Conservation (phyloP, 306 rosid species). For the Mimosa pudica region DNA sequence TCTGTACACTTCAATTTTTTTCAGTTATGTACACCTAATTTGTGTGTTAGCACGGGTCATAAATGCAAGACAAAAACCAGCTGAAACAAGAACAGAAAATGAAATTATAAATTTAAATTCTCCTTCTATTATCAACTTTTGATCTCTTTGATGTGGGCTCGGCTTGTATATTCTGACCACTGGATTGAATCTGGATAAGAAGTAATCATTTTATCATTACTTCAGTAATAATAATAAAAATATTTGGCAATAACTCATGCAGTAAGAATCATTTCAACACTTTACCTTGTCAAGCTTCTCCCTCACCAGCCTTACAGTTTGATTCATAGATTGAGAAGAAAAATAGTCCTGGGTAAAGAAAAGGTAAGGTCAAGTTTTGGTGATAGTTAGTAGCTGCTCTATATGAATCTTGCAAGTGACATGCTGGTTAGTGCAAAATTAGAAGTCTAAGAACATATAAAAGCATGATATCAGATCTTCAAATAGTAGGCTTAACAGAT, state of each 20-base stretch:
- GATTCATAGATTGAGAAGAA: slow-evolving; percentile 81
- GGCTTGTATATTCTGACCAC: slow-evolving; percentile 53
- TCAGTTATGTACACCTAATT: not conserved
- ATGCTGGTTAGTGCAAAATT: slow-evolving; percentile 22
- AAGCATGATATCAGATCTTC: slow-evolving; percentile 22
- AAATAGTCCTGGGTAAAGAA: slow-evolving; percentile 71
- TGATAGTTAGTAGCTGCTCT: slow-evolving; percentile 22
- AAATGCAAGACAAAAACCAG: slow-evolving; percentile 4
- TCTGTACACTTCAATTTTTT: not conserved
- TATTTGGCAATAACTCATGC: slow-evolving; percentile 16
- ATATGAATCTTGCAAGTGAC: slow-evolving; percentile 4
- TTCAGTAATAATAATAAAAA: not conserved
- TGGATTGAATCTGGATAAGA: slow-evolving; percentile 63
- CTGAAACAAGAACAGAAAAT: slow-evolving; percentile 17
- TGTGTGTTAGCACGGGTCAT: not conserved
- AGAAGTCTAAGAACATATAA: slow-evolving; percentile 15
- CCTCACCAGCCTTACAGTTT: slow-evolving; percentile 70
- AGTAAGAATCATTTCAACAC: slow-evolving; percentile 13
- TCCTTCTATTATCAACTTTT: slow-evolving; percentile 79
- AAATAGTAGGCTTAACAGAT: slow-evolving; percentile 20
- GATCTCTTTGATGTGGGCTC: slow-evolving; percentile 65
- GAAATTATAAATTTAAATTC: slow-evolving; percentile 47
- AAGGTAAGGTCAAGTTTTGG: slow-evolving; percentile 26
- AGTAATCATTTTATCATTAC: slow-evolving; percentile 9
- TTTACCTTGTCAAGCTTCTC: slow-evolving; percentile 86